Evolutionary conservation across 2,329 filamentous ascomycete genomes (phyloP).

Genomic region (Myotisia sp.): DNA sequence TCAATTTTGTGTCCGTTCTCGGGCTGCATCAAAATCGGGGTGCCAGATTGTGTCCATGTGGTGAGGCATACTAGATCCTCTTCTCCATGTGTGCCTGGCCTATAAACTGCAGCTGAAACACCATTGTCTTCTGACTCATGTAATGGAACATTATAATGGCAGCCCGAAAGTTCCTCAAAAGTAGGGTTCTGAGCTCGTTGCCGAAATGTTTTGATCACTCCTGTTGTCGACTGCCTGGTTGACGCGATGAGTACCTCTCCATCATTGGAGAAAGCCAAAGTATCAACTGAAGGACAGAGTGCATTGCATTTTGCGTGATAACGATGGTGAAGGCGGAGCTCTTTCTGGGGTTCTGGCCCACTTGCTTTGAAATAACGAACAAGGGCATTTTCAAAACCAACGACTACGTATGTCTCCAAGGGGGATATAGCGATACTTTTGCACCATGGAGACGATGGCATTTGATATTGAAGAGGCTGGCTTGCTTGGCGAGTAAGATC

Average conservation of each 20-base stretch:
- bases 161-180: conserved; percentile 24
- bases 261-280: conserved; percentile 28
- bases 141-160: conserved; percentile 27
- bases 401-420: conserved; percentile 28
- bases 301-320: conserved; percentile 25
- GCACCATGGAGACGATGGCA: conserved; percentile 28
- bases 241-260: conserved; percentile 28
- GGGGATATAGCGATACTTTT: conserved; percentile 28
- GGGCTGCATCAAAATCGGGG: conserved; percentile 28
- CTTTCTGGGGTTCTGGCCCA: conserved; percentile 22
- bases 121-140: conserved; percentile 33
- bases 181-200: conserved; percentile 28
- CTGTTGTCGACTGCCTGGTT: conserved; percentile 24
- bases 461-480: conserved; percentile 26
- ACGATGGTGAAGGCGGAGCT: conserved; percentile 24
- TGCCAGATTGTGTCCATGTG: conserved; percentile 32
- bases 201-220: conserved; percentile 25
- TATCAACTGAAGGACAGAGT: conserved; percentile 27
- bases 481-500: conserved; percentile 22
- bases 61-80: conserved; percentile 28
- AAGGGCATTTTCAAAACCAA: conserved; percentile 29
- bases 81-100: conserved; percentile 20
- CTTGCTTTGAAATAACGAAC: conserved; percentile 30
- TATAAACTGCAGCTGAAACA: conserved; percentile 25
- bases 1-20: conserved; percentile 24